Evolutionary conservation across 2,329 filamentous ascomycete genomes (phyloP).

Genomic region (Graphilbum fragrans): DNA sequence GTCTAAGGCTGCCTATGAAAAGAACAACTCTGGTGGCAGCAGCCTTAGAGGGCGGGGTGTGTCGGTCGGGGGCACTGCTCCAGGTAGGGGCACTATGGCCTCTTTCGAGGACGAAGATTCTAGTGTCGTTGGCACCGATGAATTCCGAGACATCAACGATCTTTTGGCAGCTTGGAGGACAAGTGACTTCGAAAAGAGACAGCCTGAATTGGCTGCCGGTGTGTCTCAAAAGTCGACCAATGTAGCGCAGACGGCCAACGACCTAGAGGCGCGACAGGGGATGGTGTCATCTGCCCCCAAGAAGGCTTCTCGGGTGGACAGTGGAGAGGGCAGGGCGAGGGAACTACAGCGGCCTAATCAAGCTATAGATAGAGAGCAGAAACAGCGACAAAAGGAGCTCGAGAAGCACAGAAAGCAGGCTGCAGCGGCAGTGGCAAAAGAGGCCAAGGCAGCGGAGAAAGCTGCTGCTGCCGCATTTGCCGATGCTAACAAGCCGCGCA

Average conservation of each 20-base stretch:
- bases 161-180: slow-evolving; percentile 4
- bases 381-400: slow-evolving; percentile 42
- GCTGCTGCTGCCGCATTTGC: slow-evolving; percentile 52
- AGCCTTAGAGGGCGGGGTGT: no score
- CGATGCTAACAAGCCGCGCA: slow-evolving; percentile 61
- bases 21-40: no score
- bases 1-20: no score
- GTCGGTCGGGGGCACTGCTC: no score
- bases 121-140: background rate
- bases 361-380: slow-evolving; percentile 42
- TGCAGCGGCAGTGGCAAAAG: slow-evolving; percentile 47
- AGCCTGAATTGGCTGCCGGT: no score
- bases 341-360: slow-evolving; percentile 37
- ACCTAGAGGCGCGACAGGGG: no score
- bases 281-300: no score
- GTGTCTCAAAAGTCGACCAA: no score
- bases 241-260: no score
- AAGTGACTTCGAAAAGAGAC: no score
- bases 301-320: no score
- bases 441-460: slow-evolving; percentile 50
- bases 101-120: slow-evolving; percentile 5
- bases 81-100: no score
- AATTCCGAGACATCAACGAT: background rate
- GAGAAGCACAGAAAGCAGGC: slow-evolving; percentile 43
- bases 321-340: slow-evolving; percentile 13